Conservation (phyloP, 257 asterid species). For the Primulina eburnea region DNA sequence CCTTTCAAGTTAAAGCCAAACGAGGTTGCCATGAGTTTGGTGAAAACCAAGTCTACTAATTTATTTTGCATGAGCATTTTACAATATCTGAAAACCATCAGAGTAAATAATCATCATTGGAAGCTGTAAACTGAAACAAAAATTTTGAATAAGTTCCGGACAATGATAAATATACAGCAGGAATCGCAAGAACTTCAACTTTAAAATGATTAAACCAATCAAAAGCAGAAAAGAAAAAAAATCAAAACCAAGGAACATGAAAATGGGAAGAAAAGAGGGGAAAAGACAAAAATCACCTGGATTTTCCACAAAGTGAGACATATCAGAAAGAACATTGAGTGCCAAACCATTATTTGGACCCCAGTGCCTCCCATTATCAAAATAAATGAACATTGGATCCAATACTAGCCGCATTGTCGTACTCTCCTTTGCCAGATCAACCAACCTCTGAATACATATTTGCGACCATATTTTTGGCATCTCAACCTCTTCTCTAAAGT, state of each 20-base stretch:
- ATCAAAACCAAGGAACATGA: slow-evolving; percentile 9
- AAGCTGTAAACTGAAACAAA: slow-evolving; percentile 2
- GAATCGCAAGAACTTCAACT: background rate
- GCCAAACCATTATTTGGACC: slow-evolving; percentile 73
- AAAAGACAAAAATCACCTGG: slow-evolving; percentile 50
- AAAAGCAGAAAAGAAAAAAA: background rate
- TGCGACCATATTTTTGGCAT: slow-evolving; percentile 90
- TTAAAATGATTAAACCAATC: background rate
- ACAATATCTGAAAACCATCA: background rate
- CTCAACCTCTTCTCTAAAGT: slow-evolving; percentile 78
- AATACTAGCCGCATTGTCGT: slow-evolving; percentile 81
- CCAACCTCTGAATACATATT: slow-evolving; percentile 88
- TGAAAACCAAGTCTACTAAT: background rate
- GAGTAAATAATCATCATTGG: background rate
- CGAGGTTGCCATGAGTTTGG: background rate
- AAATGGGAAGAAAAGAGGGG: background rate
- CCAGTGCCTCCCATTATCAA: slow-evolving; percentile 78
- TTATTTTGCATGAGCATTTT: background rate
- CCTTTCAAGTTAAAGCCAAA: background rate
- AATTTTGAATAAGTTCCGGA: background rate
- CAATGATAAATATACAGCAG: background rate
- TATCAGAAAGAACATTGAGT: slow-evolving; percentile 63
- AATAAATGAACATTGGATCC: slow-evolving; percentile 83
- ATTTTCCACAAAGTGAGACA: slow-evolving; percentile 71
- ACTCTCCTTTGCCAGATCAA: slow-evolving; percentile 84